Conservation (phyloP, 495 filamentous ascomycete species). For the Lepidopterella palustris region DNA sequence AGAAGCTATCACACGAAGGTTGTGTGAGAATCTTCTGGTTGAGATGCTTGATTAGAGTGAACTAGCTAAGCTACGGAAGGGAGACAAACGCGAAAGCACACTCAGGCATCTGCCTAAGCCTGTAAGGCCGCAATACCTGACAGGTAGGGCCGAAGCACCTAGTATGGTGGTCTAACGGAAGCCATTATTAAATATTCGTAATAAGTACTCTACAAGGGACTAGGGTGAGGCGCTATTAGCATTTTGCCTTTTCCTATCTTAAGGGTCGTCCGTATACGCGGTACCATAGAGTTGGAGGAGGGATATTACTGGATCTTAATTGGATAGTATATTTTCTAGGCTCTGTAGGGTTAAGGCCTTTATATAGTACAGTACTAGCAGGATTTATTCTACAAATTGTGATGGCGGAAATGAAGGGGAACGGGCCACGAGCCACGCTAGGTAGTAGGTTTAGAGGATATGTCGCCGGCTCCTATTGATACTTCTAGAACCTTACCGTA, state of each 20-base stretch:
- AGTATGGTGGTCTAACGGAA: too few relatives aligned
- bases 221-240: not conserved
- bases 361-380: too few relatives aligned
- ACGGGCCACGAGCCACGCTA: not conserved
- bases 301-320: not conserved
- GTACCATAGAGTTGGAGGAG: not conserved
- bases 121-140: too few relatives aligned
- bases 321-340: not conserved
- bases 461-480: not conserved
- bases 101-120: too few relatives aligned
- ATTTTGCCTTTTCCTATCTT: not conserved
- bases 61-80: too few relatives aligned
- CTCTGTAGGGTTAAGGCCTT: not conserved
- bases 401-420: not conserved
- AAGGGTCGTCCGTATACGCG: not conserved
- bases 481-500: not conserved
- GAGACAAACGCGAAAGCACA: too few relatives aligned
- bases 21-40: too few relatives aligned
- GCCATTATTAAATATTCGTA: not conserved
- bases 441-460: not conserved
- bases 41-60: too few relatives aligned
- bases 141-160: too few relatives aligned
- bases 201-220: not conserved
- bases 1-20: too few relatives aligned
- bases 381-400: not conserved